A percentile compares a stretch with the other conserved stretches of the same genome.
Evolutionary conservation across 176 grass and related monocot species (phyloP).

Genomic region (Canna indica): DNA sequence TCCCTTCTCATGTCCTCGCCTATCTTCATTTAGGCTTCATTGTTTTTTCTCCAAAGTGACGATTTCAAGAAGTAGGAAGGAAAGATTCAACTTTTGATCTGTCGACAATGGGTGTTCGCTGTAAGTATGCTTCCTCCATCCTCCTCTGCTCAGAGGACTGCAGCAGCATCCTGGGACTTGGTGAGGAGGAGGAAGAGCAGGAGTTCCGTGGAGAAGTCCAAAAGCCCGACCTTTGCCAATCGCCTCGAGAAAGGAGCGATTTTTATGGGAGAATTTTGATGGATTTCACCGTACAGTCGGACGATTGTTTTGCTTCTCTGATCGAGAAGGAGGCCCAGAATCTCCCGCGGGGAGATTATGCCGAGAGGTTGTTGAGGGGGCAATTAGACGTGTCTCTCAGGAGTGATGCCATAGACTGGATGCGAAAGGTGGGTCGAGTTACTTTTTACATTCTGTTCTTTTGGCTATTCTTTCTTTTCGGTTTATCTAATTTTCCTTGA

Average conservation of each 20-base stretch:
- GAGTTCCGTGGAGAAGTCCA: no score
- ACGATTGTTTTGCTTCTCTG: conserved; percentile 5
- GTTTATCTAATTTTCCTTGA: background rate
- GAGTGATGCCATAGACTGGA: conserved; percentile 13
- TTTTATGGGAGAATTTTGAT: background rate
- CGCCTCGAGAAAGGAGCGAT: background rate
- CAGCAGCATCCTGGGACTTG: conserved; percentile 17
- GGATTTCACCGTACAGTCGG: background rate
- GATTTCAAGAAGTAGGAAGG: background rate
- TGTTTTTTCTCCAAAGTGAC: background rate
- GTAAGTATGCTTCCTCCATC: conserved; percentile 5
- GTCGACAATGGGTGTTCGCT: background rate
- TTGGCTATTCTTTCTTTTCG: background rate
- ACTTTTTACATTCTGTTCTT: background rate
- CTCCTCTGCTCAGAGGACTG: conserved; percentile 16
- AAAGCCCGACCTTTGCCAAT: background rate
- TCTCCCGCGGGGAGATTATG: conserved; percentile 2
- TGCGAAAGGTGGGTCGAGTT: conserved; percentile 3
- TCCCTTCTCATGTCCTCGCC: no score
- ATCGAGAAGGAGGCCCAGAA: conserved; percentile 13
- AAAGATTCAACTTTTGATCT: background rate
- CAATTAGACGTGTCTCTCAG: background rate
- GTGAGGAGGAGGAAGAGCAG: background rate
- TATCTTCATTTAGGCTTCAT: background rate
- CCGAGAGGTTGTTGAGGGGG: conserved; percentile 5